Percentiles rank a stretch among this genome's conserved stretches.
These are phyloP conservation scores for Annona cherimola DNA, from an alignment of 164 flowering plant genomes.

Conservation along the genomic window DNA sequence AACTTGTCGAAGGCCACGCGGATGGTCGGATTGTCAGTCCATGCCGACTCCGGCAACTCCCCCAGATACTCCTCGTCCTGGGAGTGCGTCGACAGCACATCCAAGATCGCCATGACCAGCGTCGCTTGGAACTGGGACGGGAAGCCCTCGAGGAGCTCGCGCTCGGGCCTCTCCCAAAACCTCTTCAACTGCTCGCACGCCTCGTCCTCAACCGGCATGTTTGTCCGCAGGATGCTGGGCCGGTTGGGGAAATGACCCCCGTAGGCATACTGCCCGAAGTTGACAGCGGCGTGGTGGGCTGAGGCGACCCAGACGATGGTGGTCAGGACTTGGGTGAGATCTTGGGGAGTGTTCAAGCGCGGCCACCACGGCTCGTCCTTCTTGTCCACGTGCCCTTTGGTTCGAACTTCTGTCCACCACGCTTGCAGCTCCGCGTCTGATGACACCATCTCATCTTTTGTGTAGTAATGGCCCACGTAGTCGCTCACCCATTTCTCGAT, in stretches of 20 bases:
- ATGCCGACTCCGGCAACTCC: constrained; percentile 17
- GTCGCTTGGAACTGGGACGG: constrained; percentile 37
- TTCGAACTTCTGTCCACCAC: no score
- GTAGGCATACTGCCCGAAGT: constrained; percentile 30
- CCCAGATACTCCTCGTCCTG: constrained; percentile 44
- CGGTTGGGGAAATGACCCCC: constrained; percentile 29
- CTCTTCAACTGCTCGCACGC: constrained; percentile 6
- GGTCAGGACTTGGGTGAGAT: no score
- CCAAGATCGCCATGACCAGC: constrained; percentile 32
- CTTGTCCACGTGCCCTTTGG: no score
- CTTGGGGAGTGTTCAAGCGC: no score
- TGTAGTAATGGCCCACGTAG: constrained; percentile 22
- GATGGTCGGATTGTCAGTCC: constrained; percentile 21
- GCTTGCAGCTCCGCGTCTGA: no score
- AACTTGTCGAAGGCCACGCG: constrained; percentile 28
- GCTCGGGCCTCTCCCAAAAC: constrained; percentile 27
- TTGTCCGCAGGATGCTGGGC: constrained; percentile 16
- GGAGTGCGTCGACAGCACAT: constrained; percentile 35
- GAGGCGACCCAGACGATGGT: no score
- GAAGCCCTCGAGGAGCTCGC: constrained; percentile 16
- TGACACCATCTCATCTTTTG: background rate
- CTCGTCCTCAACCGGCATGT: constrained; percentile 23
- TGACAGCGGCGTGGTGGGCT: constrained; percentile 34
- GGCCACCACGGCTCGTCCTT: no score
- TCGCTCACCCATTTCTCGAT: constrained; percentile 26